Percentiles rank a stretch among this genome's conserved stretches.
These are phyloP conservation scores for Leishmania lainsoni DNA, from an alignment of 208 protist genomes.

Conservation along the genomic window DNA sequence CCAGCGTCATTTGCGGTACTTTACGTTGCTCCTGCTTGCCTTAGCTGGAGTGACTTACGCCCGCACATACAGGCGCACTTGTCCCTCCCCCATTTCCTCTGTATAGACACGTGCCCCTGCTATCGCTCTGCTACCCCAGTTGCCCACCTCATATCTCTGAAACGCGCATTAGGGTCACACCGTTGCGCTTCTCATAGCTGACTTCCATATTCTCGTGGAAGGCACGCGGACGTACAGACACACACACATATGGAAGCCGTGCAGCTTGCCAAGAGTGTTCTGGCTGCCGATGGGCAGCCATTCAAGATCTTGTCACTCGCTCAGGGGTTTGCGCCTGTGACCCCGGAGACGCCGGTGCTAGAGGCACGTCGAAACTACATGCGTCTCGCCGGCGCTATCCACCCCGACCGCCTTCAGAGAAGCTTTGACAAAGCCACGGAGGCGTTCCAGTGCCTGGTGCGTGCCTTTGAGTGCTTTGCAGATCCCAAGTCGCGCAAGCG, in stretches of 20 bases:
- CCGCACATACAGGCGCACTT: not conserved
- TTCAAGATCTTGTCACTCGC: constrained; percentile 73
- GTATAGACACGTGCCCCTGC: not conserved
- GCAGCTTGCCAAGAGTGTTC: constrained; percentile 48
- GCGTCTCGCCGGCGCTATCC: constrained; percentile 68
- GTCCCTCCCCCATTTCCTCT: not conserved
- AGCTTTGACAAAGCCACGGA: constrained; percentile 73
- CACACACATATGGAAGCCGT: constrained; percentile 36
- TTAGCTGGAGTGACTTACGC: not conserved
- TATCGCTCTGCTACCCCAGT: not conserved
- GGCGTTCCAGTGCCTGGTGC: constrained; percentile 83
- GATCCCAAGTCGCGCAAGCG: constrained; percentile 64
- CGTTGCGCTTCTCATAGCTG: not conserved
- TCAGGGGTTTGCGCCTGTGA: constrained; percentile 58
- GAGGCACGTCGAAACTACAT: constrained; percentile 87
- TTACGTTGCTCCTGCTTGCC: not conserved
- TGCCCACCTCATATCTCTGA: not conserved
- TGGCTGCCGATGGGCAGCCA: constrained; percentile 50
- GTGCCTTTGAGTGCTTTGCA: constrained; percentile 79
- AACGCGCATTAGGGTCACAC: not conserved
- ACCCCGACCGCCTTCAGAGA: constrained; percentile 81
- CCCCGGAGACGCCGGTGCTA: constrained; percentile 46
- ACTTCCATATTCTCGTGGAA: not conserved
- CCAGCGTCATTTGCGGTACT: not conserved
- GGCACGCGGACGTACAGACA: not conserved